phyloP scores from a whole-genome alignment of 1,139 yeast genomes.

The Pichia sp. region DNA sequence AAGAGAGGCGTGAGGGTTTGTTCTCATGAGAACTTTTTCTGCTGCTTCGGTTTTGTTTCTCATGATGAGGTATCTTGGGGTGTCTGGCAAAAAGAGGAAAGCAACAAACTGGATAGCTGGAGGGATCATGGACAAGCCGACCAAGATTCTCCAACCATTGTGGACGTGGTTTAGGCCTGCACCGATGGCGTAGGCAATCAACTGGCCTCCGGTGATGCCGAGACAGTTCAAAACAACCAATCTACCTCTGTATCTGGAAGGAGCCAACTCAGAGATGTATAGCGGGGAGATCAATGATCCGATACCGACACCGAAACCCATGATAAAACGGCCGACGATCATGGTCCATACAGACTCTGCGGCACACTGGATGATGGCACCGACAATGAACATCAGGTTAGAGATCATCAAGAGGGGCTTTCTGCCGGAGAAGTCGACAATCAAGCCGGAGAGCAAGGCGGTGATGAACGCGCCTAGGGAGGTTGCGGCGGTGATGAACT shows the following conservation, averaged over 20 bases:
- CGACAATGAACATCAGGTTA: conserved; percentile 71
- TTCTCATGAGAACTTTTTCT: conserved; percentile 54
- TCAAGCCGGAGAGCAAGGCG: conserved; percentile 68
- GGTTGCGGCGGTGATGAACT: conserved; percentile 90
- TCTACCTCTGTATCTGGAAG: conserved; percentile 87
- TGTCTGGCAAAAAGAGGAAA: conserved; percentile 87
- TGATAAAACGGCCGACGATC: conserved; percentile 84
- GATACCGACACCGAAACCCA: conserved; percentile 95
- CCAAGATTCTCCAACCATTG: conserved; percentile 91
- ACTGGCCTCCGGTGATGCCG: conserved; percentile 86
- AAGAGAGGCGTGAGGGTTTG: conserved; percentile 54
- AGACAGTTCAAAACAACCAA: conserved; percentile 64
- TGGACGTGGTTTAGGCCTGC: conserved; percentile 72
- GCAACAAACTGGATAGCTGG: conserved; percentile 71
- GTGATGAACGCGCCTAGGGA: conserved; percentile 87
- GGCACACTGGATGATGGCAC: conserved; percentile 78
- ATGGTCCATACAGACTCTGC: conserved; percentile 82
- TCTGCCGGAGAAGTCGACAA: conserved; percentile 80
- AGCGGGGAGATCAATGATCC: conserved; percentile 90
- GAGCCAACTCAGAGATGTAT: conserved; percentile 88
- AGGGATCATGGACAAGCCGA: conserved; percentile 86
- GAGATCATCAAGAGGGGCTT: conserved; percentile 76
- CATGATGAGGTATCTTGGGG: conserved; percentile 85
- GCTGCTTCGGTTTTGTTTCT: conserved; percentile 65
- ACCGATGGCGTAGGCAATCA: conserved; percentile 87